These are phyloP conservation scores for Chondrus crispus DNA, from an alignment of 23 red algal genomes.

Conservation along the genomic window DNA sequence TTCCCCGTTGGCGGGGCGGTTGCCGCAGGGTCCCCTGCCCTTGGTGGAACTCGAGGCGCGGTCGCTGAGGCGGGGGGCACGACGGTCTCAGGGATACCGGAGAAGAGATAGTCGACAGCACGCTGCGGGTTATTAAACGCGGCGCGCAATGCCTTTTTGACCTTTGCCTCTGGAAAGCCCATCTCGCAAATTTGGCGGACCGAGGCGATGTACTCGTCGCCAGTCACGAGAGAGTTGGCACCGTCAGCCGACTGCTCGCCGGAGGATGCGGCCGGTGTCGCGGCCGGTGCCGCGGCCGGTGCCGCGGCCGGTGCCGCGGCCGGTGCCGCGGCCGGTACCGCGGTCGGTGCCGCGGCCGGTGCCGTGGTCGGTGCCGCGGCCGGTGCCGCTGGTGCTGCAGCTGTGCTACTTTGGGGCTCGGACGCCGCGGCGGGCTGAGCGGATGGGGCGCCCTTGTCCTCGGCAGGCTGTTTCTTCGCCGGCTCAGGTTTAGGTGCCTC, in stretches of 20 bases:
- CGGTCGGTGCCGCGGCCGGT: neutral
- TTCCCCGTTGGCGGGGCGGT: neutral
- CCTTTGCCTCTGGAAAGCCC: constrained; percentile 89
- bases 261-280: neutral
- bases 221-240: constrained; percentile 53
- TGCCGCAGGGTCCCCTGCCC: neutral
- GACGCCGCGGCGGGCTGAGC: neutral
- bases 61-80: neutral
- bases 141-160: constrained; percentile 81
- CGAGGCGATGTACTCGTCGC: constrained; percentile 60
- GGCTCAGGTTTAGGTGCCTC: constrained; percentile 17
- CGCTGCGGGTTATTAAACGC: constrained; percentile 96
- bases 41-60: neutral
- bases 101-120: constrained; percentile 89
- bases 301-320: neutral
- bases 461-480: no score
- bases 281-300: neutral
- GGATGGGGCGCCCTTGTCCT: constrained; percentile 16
- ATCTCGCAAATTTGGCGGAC: constrained; percentile 83
- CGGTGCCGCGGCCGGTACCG: constrained; percentile 11
- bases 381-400: neutral
- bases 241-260: neutral
- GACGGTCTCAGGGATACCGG: constrained; percentile 62
- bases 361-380: neutral
- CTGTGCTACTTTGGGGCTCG: neutral